Base-by-base conservation (phyloP, 768 basidiomycete species). In the Naematelia aurantialba region DNA sequence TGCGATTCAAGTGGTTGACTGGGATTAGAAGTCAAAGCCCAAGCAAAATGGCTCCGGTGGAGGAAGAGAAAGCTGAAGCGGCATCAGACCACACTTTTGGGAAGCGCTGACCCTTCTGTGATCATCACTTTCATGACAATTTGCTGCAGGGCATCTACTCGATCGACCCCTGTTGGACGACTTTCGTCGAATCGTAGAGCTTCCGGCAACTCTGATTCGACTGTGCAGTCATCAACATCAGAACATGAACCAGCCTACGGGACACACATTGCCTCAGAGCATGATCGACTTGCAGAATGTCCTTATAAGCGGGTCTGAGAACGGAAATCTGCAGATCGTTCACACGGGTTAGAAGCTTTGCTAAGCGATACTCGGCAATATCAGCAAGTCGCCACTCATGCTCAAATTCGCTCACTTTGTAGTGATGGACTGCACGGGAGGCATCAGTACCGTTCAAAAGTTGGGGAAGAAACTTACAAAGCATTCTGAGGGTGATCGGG, bases 11-110 rank as follows among this genome's bases (percentile, higher is more conserved):
- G 44, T 44, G 54, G 54, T 25, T 55, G 39, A 21, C 27, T 29
- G 12, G 34, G 31, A 27, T 44, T 31, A n/a, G 12, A 22, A 39
- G 22, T 21, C 4, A 55, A 42, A 45, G 54, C 54, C 17, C 42
- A 42, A 29, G 54, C 54, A 24, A 55, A 55, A 27, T 44, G 54
- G 21, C 31, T 22, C n/a, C 54, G 54, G 45, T 55, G 54, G 12
- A 45, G 21, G n/a, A 44, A 55, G 31, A 55, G 42, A 19, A 55
- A 21, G 14, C 54, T 55, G 25, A 12, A 39, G 17, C 34, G 34
- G 17, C 17, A 17, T 39, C 17, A 39, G 17, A 8, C 17, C 17
- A 8, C 34, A 39, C 34, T 39, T 39, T 39, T 17, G 34, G 34
- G 34, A 22, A 21, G 10, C 14, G 22, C 34, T 45, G 4, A 55